A percentile compares a stretch with the other conserved stretches of the same genome.
phyloP scores from a whole-genome alignment of 148 eudicot species.

The Fagopyrum homotropicum region DNA sequence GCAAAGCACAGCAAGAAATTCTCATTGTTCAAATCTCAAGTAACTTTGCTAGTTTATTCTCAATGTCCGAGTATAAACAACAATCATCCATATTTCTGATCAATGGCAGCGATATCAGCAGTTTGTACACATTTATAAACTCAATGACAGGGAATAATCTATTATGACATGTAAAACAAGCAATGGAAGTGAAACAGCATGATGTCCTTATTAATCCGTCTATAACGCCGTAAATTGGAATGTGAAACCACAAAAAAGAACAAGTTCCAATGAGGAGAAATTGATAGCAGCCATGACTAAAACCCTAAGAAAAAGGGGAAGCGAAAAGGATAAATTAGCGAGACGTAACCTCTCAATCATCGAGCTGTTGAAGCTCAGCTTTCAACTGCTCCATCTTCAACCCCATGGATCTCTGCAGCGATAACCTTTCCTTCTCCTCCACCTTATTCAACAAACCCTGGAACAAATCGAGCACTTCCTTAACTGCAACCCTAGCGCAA shows the following conservation, averaged over 20 bases:
- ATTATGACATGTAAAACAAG: not conserved
- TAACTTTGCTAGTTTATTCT: not conserved
- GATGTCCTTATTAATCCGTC: not conserved
- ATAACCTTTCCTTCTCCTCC: constrained; percentile 44
- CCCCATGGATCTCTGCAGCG: constrained; percentile 81
- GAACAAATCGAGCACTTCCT: constrained; percentile 67
- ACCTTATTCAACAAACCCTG: constrained; percentile 51
- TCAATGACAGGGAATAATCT: not conserved
- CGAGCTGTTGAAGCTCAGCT: constrained; percentile 83
- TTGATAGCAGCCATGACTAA: not conserved
- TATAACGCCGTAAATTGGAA: not conserved
- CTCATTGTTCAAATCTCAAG: not conserved
- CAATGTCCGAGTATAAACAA: not conserved
- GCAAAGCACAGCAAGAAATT: not conserved
- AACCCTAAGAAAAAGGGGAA: not conserved
- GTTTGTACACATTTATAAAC: not conserved
- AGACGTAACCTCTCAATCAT: constrained; percentile 34
- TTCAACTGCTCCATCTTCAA: constrained; percentile 95
- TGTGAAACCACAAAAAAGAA: not conserved
- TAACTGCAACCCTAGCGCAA: constrained; percentile 72
- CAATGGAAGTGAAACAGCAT: not conserved
- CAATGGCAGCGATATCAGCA: not conserved
- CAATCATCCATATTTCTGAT: not conserved
- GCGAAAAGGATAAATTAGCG: not conserved
- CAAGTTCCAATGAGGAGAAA: not conserved